A percentile compares a stretch with the other conserved stretches of the same genome.
Conservation (phyloP, 768 basidiomycete species). For the Leccinum broughii region DNA sequence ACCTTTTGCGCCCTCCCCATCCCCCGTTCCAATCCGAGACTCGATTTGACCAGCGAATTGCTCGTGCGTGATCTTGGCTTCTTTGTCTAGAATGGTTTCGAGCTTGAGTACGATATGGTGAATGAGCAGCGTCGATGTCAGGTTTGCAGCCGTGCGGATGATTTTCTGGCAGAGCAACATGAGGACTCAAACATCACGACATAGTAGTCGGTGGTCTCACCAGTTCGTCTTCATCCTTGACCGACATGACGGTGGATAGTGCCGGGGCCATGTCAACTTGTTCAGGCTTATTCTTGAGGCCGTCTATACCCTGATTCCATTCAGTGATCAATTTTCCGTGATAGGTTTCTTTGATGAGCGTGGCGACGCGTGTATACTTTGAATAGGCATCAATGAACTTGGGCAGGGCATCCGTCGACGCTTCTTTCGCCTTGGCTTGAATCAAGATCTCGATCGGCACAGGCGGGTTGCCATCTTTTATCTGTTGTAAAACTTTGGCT, state of each 20-base stretch:
- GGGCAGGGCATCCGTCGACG: conserved; percentile 69
- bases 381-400: conserved; percentile 65
- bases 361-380: conserved; percentile 66
- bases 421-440: conserved; percentile 80
- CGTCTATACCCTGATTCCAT: conserved; percentile 70
- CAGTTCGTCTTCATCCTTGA: conserved; percentile 90
- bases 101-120: conserved; percentile 87
- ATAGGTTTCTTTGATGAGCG: conserved; percentile 79
- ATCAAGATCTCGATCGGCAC: conserved; percentile 76
- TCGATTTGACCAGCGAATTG: conserved; percentile 85
- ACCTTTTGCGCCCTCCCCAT: conserved; percentile 62
- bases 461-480: conserved; percentile 54
- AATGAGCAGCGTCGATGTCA: conserved; percentile 84
- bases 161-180: conserved; percentile 56
- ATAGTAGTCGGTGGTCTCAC: conserved; percentile 46
- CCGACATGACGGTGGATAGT: conserved; percentile 75
- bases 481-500: conserved; percentile 87
- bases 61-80: conserved; percentile 89
- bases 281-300: conserved; percentile 62
- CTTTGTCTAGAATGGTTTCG: conserved; percentile 88
- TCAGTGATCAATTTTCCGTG: conserved; percentile 85
- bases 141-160: conserved; percentile 66
- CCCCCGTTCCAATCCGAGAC: conserved; percentile 77
- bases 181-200: conserved; percentile 6
- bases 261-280: conserved; percentile 76